These are phyloP conservation scores for Solanum etuberosum DNA, from an alignment of 257 asterid genomes.

Conservation along the genomic window DNA sequence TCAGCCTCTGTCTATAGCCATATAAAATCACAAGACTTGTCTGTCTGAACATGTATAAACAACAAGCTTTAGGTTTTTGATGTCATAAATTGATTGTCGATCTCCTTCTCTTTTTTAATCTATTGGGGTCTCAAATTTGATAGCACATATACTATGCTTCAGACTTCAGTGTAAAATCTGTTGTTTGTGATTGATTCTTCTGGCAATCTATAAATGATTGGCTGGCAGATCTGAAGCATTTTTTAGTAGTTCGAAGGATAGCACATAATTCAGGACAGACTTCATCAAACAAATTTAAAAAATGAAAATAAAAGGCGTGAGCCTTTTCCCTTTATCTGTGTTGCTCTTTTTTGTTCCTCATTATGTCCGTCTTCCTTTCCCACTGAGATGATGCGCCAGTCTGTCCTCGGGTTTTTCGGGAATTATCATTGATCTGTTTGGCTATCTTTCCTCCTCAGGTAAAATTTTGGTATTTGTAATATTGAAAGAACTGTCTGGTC, in stretches of 20 bases:
- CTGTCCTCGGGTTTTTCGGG: background rate
- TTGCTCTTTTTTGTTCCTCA: background rate
- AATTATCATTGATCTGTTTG: background rate
- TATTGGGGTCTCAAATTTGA: background rate
- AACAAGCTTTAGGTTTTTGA: background rate
- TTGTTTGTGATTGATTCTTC: background rate
- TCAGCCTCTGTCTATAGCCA: background rate
- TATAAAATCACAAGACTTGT: background rate
- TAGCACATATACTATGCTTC: background rate
- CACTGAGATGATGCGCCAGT: background rate
- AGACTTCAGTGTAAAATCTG: background rate
- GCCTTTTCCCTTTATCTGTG: background rate
- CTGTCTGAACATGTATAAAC: background rate
- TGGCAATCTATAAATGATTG: background rate
- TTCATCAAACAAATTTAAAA: fast-evolving
- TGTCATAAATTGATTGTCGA: background rate
- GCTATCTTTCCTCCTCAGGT: background rate
- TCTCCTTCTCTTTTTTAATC: background rate
- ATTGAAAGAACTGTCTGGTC: background rate
- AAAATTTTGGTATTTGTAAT: background rate
- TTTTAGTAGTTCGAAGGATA: background rate
- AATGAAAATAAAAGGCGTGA: background rate
- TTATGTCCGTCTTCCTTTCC: background rate
- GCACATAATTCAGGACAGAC: background rate
- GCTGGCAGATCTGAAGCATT: background rate